Evolutionary conservation across 805 yeast species (phyloP), one percentile per base, ranked within the genome.

Genomic region (Starmerella ratchasimensis): DNA sequence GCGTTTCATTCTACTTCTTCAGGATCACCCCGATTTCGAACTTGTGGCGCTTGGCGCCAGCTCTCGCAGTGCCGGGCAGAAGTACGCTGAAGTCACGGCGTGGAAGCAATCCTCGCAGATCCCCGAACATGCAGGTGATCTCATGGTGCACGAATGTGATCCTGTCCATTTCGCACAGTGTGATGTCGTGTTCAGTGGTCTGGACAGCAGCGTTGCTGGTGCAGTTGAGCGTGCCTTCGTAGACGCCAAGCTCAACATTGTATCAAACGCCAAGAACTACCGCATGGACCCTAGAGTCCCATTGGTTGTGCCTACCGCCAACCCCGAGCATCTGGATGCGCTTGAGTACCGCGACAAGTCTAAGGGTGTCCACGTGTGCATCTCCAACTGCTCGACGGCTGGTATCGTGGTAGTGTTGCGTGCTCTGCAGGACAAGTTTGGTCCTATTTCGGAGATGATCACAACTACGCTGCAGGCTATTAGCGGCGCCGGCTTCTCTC

Each of bases 341-440:
- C 65, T 67, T 48, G 66, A 68, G 20, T 60, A 59, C 7, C 79
- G 79, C 35, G 65, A 67, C 45, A 55, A 62, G 53, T 46, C 51
- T 37, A 51, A 48, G 41, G 98, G 98, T 32, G 82, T 72, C 61
- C 79, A 83, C 48, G 76, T 88, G 32, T 90, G 98, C 64, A 90
- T 88, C 56, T 86, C 97, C 42, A 90, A 90, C 68, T 90, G 98
- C 65, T 86, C 97, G 33, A 90, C 98, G 26, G 98, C 97, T 4
- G 97, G 97, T 29, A 68, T 90, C 40, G 97, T 90, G 16, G 95
- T 95, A 11, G 97, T 97, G 34, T 68, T 90, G 57, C 83, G 82
- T 57, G 97, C 98, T n/a, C 68, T 90, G 52, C 80, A 78, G 36
- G 94, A 84, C 42, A 61, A 66, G 34, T 88, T 81, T 56, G 98